Evolutionary conservation across 257 asterid species (phyloP), one percentile per base, ranked within the genome.

Genomic region (Sherardia arvensis): DNA sequence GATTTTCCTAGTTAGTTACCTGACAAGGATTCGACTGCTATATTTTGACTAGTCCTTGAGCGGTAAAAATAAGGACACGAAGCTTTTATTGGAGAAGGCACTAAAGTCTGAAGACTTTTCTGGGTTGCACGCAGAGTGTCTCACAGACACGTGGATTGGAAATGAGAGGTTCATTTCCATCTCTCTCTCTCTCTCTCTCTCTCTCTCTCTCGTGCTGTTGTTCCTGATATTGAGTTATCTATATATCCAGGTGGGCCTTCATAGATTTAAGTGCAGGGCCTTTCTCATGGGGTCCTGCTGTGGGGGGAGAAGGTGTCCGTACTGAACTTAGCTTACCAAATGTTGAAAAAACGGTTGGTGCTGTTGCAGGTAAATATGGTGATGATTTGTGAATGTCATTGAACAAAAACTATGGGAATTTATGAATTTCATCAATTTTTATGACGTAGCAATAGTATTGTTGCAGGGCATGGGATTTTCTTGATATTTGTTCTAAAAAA

Each of bases 251-350:
- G 88, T 93, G 99, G 99, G 99, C 97, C 8, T 87, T 93, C 67
- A 75, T 90, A 28, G 99, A 93, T 81, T 84, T 93, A 83, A 81
- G 87, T 65, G 97, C 97, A 0, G 97, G 99, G 48, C 95, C 99
- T 78, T 93, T 93, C 73, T 76, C 94, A 20, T 93, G 99, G 99
- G 99, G 99, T 29, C 96, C 99, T 78, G 90, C 96, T 25, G 99
- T 93, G 8, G 99, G 97, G 57, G 97, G 99, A 71, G 97, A 92
- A 84, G 99, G 99, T 67, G 99, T 93, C 26, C 97, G 99, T 53
- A 90, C 95, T 30, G 96, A 85, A 74, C 83, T 87, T 69, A 90
- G 94, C 78, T 81, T 93, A 64, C 99, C 99, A 62, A 87, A 82
- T 76, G 94, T 93, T 68, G 96, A 83, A 71, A 93, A 80, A 80